Conservation (phyloP, 306 rosid species). For the Astragalus membranaceus region DNA sequence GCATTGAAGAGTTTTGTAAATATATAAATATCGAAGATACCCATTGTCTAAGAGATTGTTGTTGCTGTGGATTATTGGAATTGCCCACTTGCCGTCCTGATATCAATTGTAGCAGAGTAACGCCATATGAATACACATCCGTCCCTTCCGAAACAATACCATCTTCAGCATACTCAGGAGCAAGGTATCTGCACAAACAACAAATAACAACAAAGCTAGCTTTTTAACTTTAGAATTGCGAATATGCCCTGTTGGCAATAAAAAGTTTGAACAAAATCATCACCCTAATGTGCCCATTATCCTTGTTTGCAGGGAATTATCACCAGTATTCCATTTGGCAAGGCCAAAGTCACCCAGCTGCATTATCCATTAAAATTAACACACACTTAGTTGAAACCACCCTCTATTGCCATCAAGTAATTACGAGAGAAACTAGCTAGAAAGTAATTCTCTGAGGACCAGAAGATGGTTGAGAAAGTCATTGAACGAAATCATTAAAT, state of each 20-base stretch:
- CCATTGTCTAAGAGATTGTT: conserved; percentile 65
- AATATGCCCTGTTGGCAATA: neutral
- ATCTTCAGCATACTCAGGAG: conserved; percentile 76
- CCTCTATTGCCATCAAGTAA: no score
- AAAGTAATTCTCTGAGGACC: no score
- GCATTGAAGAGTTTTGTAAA: neutral
- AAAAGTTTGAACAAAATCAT: neutral
- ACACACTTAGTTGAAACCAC: neutral
- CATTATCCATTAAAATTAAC: conserved; percentile 15
- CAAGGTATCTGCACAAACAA: conserved; percentile 54
- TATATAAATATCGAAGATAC: conserved; percentile 9
- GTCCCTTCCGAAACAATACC: conserved; percentile 65
- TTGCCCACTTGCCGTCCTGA: conserved; percentile 54
- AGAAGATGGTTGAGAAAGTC: no score
- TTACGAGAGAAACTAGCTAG: no score
- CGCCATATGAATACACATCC: conserved; percentile 68
- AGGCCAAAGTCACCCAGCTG: conserved; percentile 88
- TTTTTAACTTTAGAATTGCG: no score
- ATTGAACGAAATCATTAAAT: no score
- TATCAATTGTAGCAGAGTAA: conserved; percentile 59
- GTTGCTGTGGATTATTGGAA: conserved; percentile 27
- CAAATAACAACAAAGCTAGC: neutral
- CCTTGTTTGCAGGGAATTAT: conserved; percentile 50
- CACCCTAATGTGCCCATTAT: conserved; percentile 85
- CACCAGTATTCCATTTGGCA: conserved; percentile 64